Percentiles rank a stretch among this genome's conserved stretches.
Evolutionary conservation across 2,329 filamentous ascomycete genomes (phyloP).

Genomic region (Zasmidium angulare): DNA sequence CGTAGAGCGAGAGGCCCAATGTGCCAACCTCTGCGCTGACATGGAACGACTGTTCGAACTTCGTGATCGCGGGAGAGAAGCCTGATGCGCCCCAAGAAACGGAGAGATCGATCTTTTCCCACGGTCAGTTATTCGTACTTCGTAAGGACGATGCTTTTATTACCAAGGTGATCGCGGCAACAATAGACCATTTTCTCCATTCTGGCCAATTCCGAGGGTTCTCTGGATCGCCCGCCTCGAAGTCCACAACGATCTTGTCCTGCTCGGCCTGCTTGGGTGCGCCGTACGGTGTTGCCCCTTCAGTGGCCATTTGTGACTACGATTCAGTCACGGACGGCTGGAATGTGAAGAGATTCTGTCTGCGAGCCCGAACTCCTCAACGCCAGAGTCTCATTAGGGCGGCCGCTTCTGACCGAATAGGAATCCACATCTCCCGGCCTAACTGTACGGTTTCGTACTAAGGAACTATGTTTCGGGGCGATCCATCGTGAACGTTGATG

Average conservation of each 20-base stretch:
- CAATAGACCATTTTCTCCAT: constrained; percentile 48
- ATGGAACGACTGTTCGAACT: constrained; percentile 44
- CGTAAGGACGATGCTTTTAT: too few species aligned
- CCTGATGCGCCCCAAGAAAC: constrained; percentile 45
- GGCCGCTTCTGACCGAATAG: too few species aligned
- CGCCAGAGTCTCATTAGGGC: too few species aligned
- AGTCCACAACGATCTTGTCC: constrained; percentile 23
- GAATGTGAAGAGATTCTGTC: too few species aligned
- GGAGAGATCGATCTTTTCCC: constrained; percentile 23
- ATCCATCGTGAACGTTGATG: too few species aligned
- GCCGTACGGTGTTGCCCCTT: too few species aligned
- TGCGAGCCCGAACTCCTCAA: too few species aligned
- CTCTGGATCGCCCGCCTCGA: constrained; percentile 38
- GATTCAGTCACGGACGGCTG: too few species aligned
- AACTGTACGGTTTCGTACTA: neutral
- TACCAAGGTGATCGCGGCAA: neutral
- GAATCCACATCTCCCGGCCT: neutral
- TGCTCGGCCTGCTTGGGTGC: too few species aligned
- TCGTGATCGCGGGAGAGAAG: constrained; percentile 45
- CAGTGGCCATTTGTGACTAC: too few species aligned
- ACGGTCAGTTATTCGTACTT: too few species aligned
- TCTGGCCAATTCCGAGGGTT: constrained; percentile 49
- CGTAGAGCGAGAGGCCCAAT: constrained; percentile 48
- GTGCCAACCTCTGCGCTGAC: constrained; percentile 44
- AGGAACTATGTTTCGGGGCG: neutral